Conservation (phyloP, 371 early-diverging fungal genomes). For the Mucor lusitanicus region DNA sequence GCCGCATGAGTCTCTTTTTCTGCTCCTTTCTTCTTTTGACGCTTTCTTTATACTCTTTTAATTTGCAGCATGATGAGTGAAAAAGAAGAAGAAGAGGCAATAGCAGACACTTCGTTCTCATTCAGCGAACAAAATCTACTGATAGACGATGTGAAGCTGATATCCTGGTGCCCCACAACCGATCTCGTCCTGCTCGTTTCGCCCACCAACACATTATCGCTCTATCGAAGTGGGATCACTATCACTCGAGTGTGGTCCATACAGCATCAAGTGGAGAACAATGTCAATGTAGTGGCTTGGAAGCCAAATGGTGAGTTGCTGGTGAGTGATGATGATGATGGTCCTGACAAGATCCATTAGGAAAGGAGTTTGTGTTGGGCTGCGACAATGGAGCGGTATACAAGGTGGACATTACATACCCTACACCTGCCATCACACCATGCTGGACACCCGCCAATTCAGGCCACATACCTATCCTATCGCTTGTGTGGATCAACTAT, state of each 20-base stretch:
- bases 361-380: slow-evolving; percentile 25
- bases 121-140: slow-evolving; percentile 3
- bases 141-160: slow-evolving; percentile 3
- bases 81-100: background rate
- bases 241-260: slow-evolving; percentile 14
- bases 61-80: background rate
- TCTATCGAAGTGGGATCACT: slow-evolving; percentile 9
- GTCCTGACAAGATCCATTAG: background rate
- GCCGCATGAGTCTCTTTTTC: background rate
- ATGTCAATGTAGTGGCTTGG: slow-evolving; percentile 17
- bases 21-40: background rate
- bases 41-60: background rate
- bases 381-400: slow-evolving; percentile 20
- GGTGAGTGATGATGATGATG: background rate
- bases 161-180: slow-evolving; percentile 27
- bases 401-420: slow-evolving; percentile 14
- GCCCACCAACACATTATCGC: background rate
- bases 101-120: background rate
- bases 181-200: slow-evolving; percentile 28
- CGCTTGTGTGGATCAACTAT: slow-evolving; percentile 19
- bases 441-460: slow-evolving; percentile 8
- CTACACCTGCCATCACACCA: background rate
- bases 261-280: background rate
- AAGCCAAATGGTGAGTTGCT: slow-evolving; percentile 23
- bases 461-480: background rate